phyloP scores from a whole-genome alignment of 2,329 filamentous ascomycete genomes.

The Cladophialophora yegresii region DNA sequence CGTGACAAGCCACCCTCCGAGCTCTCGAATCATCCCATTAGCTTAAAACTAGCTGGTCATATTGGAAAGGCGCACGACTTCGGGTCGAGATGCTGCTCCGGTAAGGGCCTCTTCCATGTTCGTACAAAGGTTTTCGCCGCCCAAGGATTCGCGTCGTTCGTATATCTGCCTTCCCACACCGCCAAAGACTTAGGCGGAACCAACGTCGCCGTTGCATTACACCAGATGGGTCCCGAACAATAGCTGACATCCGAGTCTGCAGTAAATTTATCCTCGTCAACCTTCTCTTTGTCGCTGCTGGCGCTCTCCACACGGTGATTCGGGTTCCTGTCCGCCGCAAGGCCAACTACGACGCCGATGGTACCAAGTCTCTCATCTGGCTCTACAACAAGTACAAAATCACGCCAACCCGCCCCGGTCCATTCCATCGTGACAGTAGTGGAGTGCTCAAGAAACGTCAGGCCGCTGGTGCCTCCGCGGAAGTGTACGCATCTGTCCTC shows the following conservation, averaged over 20 bases:
- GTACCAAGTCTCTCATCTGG: slow-evolving; percentile 65
- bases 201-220: background rate
- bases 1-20: background rate
- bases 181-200: background rate
- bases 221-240: background rate
- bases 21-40: background rate
- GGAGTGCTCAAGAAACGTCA: slow-evolving; percentile 37
- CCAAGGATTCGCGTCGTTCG: background rate
- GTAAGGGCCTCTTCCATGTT: background rate
- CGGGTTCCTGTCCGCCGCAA: slow-evolving; percentile 60
- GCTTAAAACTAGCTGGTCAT: background rate
- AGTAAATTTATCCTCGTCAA: slow-evolving; percentile 10
- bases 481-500: slow-evolving; percentile 21
- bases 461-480: slow-evolving; percentile 14
- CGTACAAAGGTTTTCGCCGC: background rate
- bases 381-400: slow-evolving; percentile 65
- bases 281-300: slow-evolving; percentile 35
- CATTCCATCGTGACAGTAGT: slow-evolving; percentile 57
- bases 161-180: background rate
- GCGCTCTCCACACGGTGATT: slow-evolving; percentile 37
- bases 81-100: background rate
- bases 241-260: background rate
- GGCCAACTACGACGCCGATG: slow-evolving; percentile 60
- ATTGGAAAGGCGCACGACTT: background rate
- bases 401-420: slow-evolving; percentile 63